Conservation (phyloP, 179 eudicot species). For the Carnegiea gigantea region DNA sequence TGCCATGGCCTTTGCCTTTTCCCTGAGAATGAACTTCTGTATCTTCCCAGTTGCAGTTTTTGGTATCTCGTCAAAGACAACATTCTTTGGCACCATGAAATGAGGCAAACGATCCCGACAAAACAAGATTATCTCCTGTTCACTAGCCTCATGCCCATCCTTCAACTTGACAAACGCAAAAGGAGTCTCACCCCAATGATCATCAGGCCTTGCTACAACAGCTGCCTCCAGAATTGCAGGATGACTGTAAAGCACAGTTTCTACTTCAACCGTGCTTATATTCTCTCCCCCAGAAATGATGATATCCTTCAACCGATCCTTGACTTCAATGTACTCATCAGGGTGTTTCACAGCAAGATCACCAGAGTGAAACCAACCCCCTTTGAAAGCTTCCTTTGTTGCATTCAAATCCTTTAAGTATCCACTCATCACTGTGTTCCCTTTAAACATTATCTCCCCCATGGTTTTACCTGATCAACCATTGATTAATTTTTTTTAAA, state of each 20-base stretch:
- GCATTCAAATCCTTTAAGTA: conserved; percentile 37
- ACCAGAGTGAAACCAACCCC: conserved; percentile 45
- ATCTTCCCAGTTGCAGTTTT: conserved; percentile 46
- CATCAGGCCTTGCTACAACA: conserved; percentile 42
- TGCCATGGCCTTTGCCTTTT: conserved; percentile 38
- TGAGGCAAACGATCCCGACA: conserved; percentile 38
- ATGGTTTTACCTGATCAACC: conserved; percentile 30
- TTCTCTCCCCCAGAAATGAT: conserved; percentile 47
- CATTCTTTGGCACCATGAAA: conserved; percentile 37
- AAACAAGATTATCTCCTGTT: conserved; percentile 30
- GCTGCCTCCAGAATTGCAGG: conserved; percentile 43
- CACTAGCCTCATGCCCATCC: conserved; percentile 25
- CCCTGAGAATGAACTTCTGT: conserved; percentile 42
- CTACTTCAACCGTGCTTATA: conserved; percentile 42
- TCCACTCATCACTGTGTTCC: conserved; percentile 47
- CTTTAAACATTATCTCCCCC: conserved; percentile 47
- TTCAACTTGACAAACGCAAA: conserved; percentile 41
- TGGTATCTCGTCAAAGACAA: conserved; percentile 40
- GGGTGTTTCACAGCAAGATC: conserved; percentile 40
- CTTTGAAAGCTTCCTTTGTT: conserved; percentile 34
- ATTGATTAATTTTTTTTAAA: not conserved
- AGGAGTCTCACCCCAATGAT: conserved; percentile 46
- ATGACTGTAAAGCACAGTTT: conserved; percentile 37
- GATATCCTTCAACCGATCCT: conserved; percentile 40
- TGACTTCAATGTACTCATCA: conserved; percentile 36